Base-by-base conservation (phyloP, 73 alveolate species). In the Vitrella brassicaformis region DNA sequence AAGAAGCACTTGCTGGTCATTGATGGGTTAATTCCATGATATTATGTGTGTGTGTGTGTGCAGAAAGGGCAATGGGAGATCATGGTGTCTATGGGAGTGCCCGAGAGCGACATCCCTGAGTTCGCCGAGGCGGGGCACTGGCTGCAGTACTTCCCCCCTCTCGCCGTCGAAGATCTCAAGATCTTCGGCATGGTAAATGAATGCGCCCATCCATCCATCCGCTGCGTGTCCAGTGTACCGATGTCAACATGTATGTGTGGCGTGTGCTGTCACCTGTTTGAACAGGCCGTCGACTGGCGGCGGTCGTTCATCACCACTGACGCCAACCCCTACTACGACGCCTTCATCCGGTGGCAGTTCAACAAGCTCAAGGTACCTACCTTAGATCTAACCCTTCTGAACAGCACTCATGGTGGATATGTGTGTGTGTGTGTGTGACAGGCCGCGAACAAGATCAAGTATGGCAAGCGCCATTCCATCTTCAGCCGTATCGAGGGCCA, bases 271-370 rank as follows among this genome's bases (percentile, higher is more conserved):
- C n/a, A n/a, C n/a, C n/a, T n/a, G n/a, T n/a, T n/a, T n/a, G n/a
- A n/a, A n/a, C 84, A 89, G 25, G 88, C 90, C 47, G 92, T 88
- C 73, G 99, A 94, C 74, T 94, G 97, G 97, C 80, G 98, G 71
- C 80, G 99, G 66, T 83, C 97, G 27, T 94, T 94, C 85, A 93
- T 94, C 80, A 95, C 99, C 30, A 95, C 99, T 4, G 96, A 91
- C 68, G 85, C 78, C 78, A 93, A 95, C 74, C 97, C 98, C 47
- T 93, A 74, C 86, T 95, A 87, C 47, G 97, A 95, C 78, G 84
- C 96, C 71, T 95, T 95, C 73, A 81, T 95, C 45, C 78, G 79
- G 79, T 84, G 90, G 90, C 90, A 84, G 29, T 84, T 84, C 71
- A 31, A 32, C 10, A 69, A 79, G 67, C 82, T 84, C 71, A 79